These are phyloP conservation scores for Ramaria sp. DNA, from an alignment of 768 basidiomycete genomes.

Conservation along the genomic window DNA sequence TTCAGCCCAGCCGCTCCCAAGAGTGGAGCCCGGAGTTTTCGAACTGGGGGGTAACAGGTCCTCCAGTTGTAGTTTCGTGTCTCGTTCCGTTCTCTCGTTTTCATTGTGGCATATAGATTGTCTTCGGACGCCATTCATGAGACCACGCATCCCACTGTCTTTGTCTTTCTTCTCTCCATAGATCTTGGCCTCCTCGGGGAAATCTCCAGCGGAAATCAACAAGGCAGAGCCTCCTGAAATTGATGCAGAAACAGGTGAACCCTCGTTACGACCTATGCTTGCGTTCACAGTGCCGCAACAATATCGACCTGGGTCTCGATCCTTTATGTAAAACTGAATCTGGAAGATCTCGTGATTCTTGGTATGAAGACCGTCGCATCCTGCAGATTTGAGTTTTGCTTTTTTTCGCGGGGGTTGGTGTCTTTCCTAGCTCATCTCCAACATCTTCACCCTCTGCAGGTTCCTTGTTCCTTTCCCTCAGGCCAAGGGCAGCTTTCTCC, in stretches of 20 bases:
- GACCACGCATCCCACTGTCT: no score
- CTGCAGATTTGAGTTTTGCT: background rate
- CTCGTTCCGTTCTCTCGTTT: no score
- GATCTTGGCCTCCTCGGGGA: no score
- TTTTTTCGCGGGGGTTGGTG: constrained; percentile 4
- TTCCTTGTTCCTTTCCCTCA: background rate
- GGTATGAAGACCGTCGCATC: background rate
- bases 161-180: no score
- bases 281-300: background rate
- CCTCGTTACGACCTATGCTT: constrained; percentile 4
- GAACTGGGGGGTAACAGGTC: no score
- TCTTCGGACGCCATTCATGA: no score
- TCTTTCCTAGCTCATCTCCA: background rate
- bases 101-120: no score
- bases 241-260: background rate
- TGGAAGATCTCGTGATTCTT: background rate
- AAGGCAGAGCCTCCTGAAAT: background rate
- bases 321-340: background rate
- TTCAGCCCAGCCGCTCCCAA: no score
- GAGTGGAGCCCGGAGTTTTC: no score
- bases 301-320: background rate
- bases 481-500: background rate
- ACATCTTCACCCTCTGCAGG: background rate
- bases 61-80: no score
- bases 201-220: no score